Evolutionary conservation across 495 filamentous ascomycete genomes (phyloP).

Genomic region (Lepraria neglecta): DNA sequence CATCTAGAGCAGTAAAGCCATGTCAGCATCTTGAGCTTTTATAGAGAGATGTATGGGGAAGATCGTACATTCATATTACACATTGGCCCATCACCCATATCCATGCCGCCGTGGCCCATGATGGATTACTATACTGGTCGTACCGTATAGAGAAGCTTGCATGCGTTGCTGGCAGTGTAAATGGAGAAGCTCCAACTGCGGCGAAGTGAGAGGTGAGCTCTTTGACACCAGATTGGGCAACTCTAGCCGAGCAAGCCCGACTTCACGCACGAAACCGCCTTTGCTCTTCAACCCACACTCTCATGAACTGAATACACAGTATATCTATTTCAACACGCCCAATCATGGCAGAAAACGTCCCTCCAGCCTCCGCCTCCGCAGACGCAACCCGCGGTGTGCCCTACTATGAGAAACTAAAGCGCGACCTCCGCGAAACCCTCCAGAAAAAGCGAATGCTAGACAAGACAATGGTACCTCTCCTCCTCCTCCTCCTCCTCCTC

Average conservation of each 20-base stretch:
- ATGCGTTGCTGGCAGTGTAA: too few species aligned
- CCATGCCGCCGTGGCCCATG: conserved; percentile 52
- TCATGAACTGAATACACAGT: too few species aligned
- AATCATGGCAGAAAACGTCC: conserved; percentile 50
- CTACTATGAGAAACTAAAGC: conserved; percentile 67
- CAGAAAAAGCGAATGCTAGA: conserved; percentile 62
- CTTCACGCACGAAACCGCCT: background rate
- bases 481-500: background rate
- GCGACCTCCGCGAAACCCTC: conserved; percentile 61
- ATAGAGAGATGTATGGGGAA: background rate
- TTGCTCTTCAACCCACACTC: too few species aligned
- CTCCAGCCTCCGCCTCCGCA: conserved; percentile 34
- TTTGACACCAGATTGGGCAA: background rate
- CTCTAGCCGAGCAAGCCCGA: background rate
- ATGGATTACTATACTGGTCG: too few species aligned
- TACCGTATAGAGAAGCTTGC: too few species aligned
- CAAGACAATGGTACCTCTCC: conserved; percentile 54
- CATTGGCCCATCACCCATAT: conserved; percentile 45
- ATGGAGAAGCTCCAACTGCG: background rate
- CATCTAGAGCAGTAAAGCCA: conserved; percentile 55
- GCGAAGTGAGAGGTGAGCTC: background rate
- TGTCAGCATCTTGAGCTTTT: background rate
- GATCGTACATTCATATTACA: conserved; percentile 79
- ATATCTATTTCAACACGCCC: background rate
- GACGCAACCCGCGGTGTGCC: conserved; percentile 47